Evolutionary conservation across 2,329 filamentous ascomycete species (phyloP), one percentile per base, ranked within the genome.

Genomic region (Aspergillus felis): DNA sequence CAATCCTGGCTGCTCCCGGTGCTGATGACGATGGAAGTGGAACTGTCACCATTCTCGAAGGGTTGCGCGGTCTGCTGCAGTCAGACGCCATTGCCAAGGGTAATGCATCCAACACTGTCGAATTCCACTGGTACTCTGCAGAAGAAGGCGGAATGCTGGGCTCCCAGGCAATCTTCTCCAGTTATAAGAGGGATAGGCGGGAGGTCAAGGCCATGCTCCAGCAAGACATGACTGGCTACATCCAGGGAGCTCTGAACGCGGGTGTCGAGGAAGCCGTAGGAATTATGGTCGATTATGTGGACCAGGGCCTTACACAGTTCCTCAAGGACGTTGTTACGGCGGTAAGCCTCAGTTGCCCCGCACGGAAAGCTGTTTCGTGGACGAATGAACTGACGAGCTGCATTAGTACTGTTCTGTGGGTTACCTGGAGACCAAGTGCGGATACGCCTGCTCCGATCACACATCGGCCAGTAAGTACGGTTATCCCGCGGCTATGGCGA

Each of bases 121-220:
- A 97, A 78, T 97, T 97, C 75, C 92, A 97, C 77, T 96, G 91
- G 91, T 96, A 96, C 78, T 90, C 87, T 48, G 92, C 91, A 10
- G 92, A 96, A 73, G 92, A 96, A 74, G 91, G 88, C 52, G 92
- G 92, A 35, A 81, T 96, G 49, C 83, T 96, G 3, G 92, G 92
- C 58, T 93, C 89, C 67, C 92, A 96, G 74, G 92, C 90, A 55
- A 90, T 97, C 73, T 97, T 97, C 80, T 82, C 84, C 52, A 78
- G 84, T 7, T 97, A 97, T 70, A 87, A 90, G 75, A 85, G 87
- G 71, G 76, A 84, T 24, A 82, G 83, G 32, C 84, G 87, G 27
- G 86, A 93, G 63, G 83, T 97, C 74, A 95, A 93, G 78, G 93
- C 93, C 35, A 97, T 97, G 94, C 84, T 97, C 55, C 93, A 97